Percentiles rank a stretch among this genome's conserved stretches.
These are phyloP conservation scores for Aspergillus glaucus DNA, from an alignment of 2,329 filamentous ascomycete species.

Conservation along the genomic window DNA sequence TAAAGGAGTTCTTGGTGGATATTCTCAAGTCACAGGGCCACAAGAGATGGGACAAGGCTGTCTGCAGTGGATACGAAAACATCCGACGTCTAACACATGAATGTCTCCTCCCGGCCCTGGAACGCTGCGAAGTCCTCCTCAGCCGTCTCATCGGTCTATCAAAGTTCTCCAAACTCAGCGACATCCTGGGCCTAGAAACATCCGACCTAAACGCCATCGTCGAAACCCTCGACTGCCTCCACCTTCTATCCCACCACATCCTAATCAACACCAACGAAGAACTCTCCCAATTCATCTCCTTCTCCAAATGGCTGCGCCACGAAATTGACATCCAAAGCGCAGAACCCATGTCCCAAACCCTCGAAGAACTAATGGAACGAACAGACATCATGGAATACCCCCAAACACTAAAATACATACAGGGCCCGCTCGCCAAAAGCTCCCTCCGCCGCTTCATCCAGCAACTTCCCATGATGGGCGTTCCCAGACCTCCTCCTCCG, in stretches of 20 bases:
- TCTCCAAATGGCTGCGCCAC: constrained; percentile 76
- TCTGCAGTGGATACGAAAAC: constrained; percentile 68
- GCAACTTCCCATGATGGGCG: constrained; percentile 30
- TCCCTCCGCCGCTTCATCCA: constrained; percentile 56
- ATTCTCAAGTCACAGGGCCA: constrained; percentile 66
- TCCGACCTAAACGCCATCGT: constrained; percentile 55
- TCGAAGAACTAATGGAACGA: constrained; percentile 69
- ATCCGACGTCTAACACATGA: constrained; percentile 75
- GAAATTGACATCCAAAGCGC: constrained; percentile 73
- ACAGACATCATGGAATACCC: constrained; percentile 68
- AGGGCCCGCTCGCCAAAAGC: constrained; percentile 61
- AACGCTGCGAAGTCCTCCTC: constrained; percentile 73
- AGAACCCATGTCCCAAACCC: constrained; percentile 50
- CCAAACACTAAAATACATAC: constrained; percentile 71
- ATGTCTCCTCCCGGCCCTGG: constrained; percentile 80
- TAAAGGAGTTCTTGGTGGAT: constrained; percentile 85
- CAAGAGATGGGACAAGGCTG: constrained; percentile 90
- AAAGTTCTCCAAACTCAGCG: constrained; percentile 63
- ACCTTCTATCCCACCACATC: constrained; percentile 66
- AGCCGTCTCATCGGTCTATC: constrained; percentile 79
- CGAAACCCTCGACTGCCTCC: constrained; percentile 69
- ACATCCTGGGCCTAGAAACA: constrained; percentile 61
- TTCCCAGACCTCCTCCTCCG: constrained; percentile 31
- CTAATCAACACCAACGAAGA: constrained; percentile 68
- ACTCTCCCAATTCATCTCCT: constrained; percentile 67